A percentile compares a stretch with the other conserved stretches of the same genome.
Conservation (phyloP, 441 rosid species). For the Euphorbia celastroides region DNA sequence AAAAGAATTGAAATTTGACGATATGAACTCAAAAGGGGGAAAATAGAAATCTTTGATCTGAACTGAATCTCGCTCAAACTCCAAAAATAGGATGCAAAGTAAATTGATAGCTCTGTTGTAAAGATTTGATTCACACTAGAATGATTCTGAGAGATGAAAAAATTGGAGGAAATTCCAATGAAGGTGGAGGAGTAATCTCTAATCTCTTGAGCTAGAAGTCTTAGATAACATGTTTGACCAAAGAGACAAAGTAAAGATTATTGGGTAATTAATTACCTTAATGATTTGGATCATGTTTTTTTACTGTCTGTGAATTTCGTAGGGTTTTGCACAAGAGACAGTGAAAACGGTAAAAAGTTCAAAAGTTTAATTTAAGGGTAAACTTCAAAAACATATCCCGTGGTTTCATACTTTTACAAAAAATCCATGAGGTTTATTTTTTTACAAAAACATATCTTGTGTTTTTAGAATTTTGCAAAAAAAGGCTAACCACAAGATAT, state of each 20-base stretch:
- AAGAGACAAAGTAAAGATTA: no score
- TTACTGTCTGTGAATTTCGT: constrained; percentile 8
- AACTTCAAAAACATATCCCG: no score
- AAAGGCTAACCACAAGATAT: no score
- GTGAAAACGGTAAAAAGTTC: background rate
- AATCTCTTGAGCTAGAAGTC: background rate
- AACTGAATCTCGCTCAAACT: background rate
- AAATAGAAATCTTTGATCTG: constrained; percentile 18
- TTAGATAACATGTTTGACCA: background rate
- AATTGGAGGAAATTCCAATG: constrained; percentile 1
- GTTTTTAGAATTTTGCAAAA: no score
- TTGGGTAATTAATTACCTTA: constrained; percentile 8
- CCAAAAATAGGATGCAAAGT: background rate
- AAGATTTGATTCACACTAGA: background rate
- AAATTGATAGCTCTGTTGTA: no score
- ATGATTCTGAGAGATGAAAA: constrained; percentile 5
- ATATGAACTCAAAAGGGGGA: background rate
- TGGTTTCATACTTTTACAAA: no score
- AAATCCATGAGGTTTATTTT: no score
- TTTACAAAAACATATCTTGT: no score
- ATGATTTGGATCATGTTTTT: background rate
- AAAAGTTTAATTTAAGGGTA: no score
- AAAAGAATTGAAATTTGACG: background rate
- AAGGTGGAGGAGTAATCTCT: background rate
- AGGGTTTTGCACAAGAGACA: background rate